Evolutionary conservation across 495 filamentous ascomycete species (phyloP).

Genomic region (Hypoxylon intermedium): DNA sequence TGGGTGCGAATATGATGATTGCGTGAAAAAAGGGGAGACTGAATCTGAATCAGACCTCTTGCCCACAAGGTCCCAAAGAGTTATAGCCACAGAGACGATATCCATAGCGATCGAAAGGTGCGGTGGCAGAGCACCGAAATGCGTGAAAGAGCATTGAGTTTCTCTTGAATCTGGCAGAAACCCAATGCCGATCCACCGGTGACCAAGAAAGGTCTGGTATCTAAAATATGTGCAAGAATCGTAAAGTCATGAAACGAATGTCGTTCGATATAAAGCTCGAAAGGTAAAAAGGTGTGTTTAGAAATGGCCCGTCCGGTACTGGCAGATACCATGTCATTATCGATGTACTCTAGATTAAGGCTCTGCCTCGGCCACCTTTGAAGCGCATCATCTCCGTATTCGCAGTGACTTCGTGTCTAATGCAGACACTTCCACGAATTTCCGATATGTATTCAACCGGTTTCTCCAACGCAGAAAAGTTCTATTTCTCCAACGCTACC

Average conservation of each 20-base stretch:
- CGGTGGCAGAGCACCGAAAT: slow-evolving; percentile 3
- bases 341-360: slow-evolving; percentile 9
- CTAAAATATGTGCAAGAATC: slow-evolving; percentile 40
- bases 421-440: background rate
- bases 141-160: slow-evolving; percentile 23
- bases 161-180: slow-evolving; percentile 27
- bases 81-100: slow-evolving; percentile 2
- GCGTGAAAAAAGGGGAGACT: background rate
- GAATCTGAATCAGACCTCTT: slow-evolving; percentile 1
- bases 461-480: slow-evolving; percentile 65
- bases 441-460: slow-evolving; percentile 7
- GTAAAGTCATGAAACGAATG: slow-evolving; percentile 34
- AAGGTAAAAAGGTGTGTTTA: slow-evolving; percentile 23
- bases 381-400: background rate
- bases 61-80: background rate
- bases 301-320: slow-evolving; percentile 3
- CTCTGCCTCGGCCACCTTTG: slow-evolving; percentile 4
- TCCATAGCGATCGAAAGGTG: slow-evolving; percentile 27
- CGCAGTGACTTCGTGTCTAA: slow-evolving; percentile 1
- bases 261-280: slow-evolving; percentile 5
- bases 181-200: slow-evolving; percentile 24
- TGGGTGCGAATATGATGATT: slow-evolving; percentile 5
- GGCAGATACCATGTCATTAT: slow-evolving; percentile 15
- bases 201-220: slow-evolving; percentile 37
- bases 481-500: slow-evolving; percentile 85